These are phyloP conservation scores for Fusarium agapanthi DNA, from an alignment of 2,329 filamentous ascomycete genomes.

Conservation along the genomic window DNA sequence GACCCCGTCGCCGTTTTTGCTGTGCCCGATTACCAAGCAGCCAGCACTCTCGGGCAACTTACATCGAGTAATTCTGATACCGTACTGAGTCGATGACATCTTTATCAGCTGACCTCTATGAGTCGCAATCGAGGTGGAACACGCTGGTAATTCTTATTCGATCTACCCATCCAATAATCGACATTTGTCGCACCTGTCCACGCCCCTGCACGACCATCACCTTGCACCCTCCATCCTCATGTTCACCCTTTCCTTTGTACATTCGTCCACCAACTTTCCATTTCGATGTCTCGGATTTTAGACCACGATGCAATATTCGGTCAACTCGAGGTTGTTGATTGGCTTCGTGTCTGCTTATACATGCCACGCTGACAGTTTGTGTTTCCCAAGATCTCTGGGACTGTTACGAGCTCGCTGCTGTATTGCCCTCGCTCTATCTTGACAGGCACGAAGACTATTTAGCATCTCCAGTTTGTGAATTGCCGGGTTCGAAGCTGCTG, in stretches of 20 bases:
- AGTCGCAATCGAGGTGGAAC: conserved; percentile 22
- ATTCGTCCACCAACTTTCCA: conserved; percentile 13
- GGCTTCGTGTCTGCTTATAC: conserved; percentile 19
- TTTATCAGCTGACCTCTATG: conserved; percentile 15
- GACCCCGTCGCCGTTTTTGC: neutral
- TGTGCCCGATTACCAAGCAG: conserved; percentile 4
- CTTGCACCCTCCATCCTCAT: conserved; percentile 27
- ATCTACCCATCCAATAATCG: conserved; percentile 28
- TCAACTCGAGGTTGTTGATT: conserved; percentile 40
- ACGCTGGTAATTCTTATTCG: conserved; percentile 30
- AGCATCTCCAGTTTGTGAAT: neutral
- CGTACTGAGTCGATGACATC: neutral
- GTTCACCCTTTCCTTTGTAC: conserved; percentile 8
- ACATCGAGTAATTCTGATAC: neutral
- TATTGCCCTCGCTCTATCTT: conserved; percentile 14
- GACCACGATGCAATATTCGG: conserved; percentile 35
- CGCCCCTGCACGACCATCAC: conserved; percentile 12
- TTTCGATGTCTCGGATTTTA: neutral
- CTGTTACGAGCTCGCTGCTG: conserved; percentile 8
- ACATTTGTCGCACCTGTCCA: conserved; percentile 4
- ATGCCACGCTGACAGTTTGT: conserved; percentile 20
- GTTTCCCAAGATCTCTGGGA: conserved; percentile 6
- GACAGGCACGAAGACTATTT: conserved; percentile 9
- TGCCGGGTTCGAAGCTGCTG: neutral
- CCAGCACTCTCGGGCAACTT: neutral